Evolutionary conservation across 2,329 filamentous ascomycete species (phyloP).

Genomic region (Phyllosticta citrichinensis): DNA sequence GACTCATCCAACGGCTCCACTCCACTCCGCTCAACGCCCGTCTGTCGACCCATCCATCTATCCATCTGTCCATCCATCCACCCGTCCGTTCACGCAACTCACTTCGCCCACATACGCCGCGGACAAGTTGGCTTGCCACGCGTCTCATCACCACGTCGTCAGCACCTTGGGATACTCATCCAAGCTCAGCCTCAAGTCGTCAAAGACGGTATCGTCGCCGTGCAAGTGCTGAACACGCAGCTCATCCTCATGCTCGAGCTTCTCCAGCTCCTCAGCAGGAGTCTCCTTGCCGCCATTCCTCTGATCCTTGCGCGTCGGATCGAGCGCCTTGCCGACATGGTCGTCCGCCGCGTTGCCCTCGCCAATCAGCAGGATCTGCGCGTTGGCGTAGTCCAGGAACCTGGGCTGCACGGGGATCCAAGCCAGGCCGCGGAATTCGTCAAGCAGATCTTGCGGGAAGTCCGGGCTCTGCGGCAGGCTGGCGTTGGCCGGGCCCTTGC

Average conservation of each 20-base stretch:
- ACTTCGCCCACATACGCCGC: no score
- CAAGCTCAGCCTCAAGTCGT: constrained; percentile 48
- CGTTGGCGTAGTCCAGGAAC: constrained; percentile 63
- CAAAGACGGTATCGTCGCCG: constrained; percentile 51
- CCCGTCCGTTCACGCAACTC: no score
- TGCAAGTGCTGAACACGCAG: constrained; percentile 52
- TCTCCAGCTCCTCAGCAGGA: constrained; percentile 61
- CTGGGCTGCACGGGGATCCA: constrained; percentile 68
- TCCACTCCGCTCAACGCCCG: no score
- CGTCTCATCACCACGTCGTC: constrained; percentile 45
- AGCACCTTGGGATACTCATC: constrained; percentile 55
- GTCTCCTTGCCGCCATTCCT: constrained; percentile 47
- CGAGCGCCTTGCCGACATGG: constrained; percentile 46
- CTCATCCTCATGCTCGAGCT: constrained; percentile 65
- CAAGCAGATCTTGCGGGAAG: constrained; percentile 60
- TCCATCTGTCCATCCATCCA: no score
- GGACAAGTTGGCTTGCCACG: no score
- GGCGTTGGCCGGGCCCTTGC: constrained; percentile 53
- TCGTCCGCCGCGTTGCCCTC: constrained; percentile 39
- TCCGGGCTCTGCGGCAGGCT: constrained; percentile 55
- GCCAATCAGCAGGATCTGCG: constrained; percentile 72
- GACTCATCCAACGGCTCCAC: no score
- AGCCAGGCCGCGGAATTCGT: constrained; percentile 61
- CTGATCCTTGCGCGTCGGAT: constrained; percentile 48
- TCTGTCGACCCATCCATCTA: no score